Base-by-base conservation (phyloP, 163 green algal genomes). In the Chlamydomonas reinhardtii region DNA sequence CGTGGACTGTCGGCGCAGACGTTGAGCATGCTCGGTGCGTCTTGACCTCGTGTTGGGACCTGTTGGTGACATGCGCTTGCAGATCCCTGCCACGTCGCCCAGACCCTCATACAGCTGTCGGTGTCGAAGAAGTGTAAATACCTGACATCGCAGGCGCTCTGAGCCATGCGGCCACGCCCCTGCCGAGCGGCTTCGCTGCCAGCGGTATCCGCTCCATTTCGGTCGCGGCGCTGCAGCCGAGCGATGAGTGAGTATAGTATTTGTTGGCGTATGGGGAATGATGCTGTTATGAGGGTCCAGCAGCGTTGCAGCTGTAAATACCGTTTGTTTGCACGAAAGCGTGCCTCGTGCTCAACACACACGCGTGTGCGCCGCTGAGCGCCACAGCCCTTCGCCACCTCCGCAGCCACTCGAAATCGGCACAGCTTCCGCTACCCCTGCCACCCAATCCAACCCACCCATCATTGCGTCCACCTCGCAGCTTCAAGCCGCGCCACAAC, bases 401-500 rank as follows among this genome's bases (percentile, higher is more conserved):
- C 48, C 12, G 14, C 48, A 17, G 2, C 12, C 48, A 56, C 48
- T 14, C 1, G 48, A 56, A 56, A 2, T 14, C 11, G 12, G 48
- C 19, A 14, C 48, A 17, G 48, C 48, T 56, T 56, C 48, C 48
- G 48, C 14, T 19, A 17, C 11, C 48, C 48, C 6, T 19, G 48
- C 14, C 48, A 56, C 48, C 39, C 39, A 48, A 5, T 8, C 39
- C 48, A 56, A 56, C 11, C 48, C 48, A 14, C 48, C 48, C 48
- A 56, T 19, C 48, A 9, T 17, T 2, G 6, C 48, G 11, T 9
- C 48, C 48, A 17, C 48, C 5, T 11, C 39, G 24, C 94, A 99
- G 96, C 52, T 99, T 99, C 93, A 96, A 94, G 64, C 96, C 96
- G 6, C 94, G 98, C 54, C 98, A 99, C 91, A 99, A 99, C 96